Base-by-base conservation (phyloP, 257 asterid genomes). In the Oldenlandia corymbosa region DNA sequence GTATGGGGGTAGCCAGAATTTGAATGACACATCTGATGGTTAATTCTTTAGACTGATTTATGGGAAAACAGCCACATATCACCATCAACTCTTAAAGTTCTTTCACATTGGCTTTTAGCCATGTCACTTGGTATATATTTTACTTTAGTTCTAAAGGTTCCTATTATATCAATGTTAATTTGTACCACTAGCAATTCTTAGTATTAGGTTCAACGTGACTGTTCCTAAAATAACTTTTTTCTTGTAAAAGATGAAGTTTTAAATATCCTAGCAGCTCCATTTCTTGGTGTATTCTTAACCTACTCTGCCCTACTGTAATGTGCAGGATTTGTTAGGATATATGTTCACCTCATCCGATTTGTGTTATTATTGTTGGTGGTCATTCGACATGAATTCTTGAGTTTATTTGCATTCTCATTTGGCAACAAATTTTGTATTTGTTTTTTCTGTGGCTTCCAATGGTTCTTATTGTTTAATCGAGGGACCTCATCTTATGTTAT, bases 401-500 rank as follows among this genome's bases (percentile, higher is more conserved):
- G 36, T 17, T 7, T 28, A 16, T 14, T 28, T 30, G 41, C 13
- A 21, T 18, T 41, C 23, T 27, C 7, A 20, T 10, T 50, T 24
- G 16, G 16, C 26, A 48, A 7, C 2, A 26, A 53, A 45, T 32
- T n/a, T 18, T 37, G 37, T 36, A 47, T 50, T 50, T n/a, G n/a
- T n/a, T n/a, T n/a, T n/a, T n/a, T n/a, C n/a, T n/a, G n/a, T n/a
- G n/a, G n/a, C n/a, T n/a, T 39, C n/a, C 43, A 23, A 26, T 16
- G 1, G n/a, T 7, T 21, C 21, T 24, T 16, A 28, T 51, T 41
- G 28, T 52, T 32, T 37, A 46, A 27, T 23, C 6, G 43, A 24
- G 24, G 17, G 39, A 23, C 8, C 7, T 60, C 46, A 62, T 64
- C 58, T 65, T 68, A 69, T 78, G 50, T 24, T 62, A 23, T 14